These are phyloP conservation scores for Dactylis glomerata DNA, from an alignment of 176 grass and related monocot species.

Conservation along the genomic window DNA sequence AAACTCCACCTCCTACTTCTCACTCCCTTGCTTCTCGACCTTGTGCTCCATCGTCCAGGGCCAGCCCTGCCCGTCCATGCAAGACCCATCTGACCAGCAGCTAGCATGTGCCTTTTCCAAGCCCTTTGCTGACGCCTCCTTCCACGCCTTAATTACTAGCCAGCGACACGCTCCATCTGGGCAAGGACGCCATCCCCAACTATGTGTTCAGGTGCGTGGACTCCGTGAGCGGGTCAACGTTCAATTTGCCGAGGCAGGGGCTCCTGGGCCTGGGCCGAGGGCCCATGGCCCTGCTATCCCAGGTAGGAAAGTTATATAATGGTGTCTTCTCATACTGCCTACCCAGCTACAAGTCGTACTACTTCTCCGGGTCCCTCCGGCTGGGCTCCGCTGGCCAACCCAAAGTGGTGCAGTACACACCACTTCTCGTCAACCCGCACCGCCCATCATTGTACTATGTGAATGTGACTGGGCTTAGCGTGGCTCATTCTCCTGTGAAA, in stretches of 20 bases:
- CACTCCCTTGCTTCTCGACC: conserved; percentile 54
- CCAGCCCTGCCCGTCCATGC: conserved; percentile 33
- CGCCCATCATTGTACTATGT: conserved; percentile 84
- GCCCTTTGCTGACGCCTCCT: conserved; percentile 59
- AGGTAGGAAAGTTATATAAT: conserved; percentile 43
- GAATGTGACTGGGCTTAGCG: conserved; percentile 69
- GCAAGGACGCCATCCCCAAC: conserved; percentile 44
- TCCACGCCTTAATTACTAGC: conserved; percentile 60
- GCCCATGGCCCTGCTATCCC: conserved; percentile 64
- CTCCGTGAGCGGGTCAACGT: conserved; percentile 46
- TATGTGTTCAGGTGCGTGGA: conserved; percentile 79
- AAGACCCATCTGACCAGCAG: background rate
- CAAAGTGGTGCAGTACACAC: conserved; percentile 42
- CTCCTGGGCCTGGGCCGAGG: conserved; percentile 65
- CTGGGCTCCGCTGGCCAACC: background rate
- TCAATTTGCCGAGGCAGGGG: conserved; percentile 71
- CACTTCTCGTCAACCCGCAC: conserved; percentile 75
- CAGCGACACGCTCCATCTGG: conserved; percentile 58
- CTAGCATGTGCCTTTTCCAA: conserved; percentile 58
- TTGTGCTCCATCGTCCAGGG: conserved; percentile 70
- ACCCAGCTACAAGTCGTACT: conserved; percentile 85
- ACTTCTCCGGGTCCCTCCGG: conserved; percentile 35
- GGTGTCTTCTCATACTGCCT: conserved; percentile 96
- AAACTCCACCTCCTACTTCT: conserved; percentile 65
- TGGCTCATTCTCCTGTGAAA: conserved; percentile 40